These are phyloP conservation scores for Sphaerosporella brunnea DNA, from an alignment of 495 filamentous ascomycete species.

Conservation along the genomic window DNA sequence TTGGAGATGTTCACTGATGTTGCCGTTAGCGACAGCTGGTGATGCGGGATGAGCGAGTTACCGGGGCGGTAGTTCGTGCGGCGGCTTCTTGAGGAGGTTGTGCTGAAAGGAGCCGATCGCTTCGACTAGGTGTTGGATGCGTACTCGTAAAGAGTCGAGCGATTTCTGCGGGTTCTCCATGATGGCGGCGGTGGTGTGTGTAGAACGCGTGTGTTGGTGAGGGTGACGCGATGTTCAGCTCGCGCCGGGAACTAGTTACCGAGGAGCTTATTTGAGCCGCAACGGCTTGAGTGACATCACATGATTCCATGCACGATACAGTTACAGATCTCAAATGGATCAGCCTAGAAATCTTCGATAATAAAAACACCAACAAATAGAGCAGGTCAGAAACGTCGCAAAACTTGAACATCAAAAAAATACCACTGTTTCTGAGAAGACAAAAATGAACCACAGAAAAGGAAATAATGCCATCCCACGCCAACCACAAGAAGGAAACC, in stretches of 20 bases:
- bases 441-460: too few relatives aligned
- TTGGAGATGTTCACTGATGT: slow-evolving; percentile 16
- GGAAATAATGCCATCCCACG: neutral
- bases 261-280: too few relatives aligned
- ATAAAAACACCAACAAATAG: neutral
- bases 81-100: slow-evolving; percentile 32
- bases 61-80: slow-evolving; percentile 44
- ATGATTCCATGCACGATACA: too few relatives aligned
- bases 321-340: neutral
- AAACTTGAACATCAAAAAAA: too few relatives aligned
- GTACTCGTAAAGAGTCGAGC: slow-evolving; percentile 45
- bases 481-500: too few relatives aligned
- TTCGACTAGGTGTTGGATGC: slow-evolving; percentile 40
- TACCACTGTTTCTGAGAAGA: too few relatives aligned
- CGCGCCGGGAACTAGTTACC: too few relatives aligned
- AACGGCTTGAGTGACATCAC: too few relatives aligned
- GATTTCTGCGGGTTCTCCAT: slow-evolving; percentile 30
- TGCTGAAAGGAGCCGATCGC: slow-evolving; percentile 37
- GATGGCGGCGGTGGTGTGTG: neutral
- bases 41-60: slow-evolving; percentile 20
- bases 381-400: too few relatives aligned
- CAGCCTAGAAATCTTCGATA: neutral
- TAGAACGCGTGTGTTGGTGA: neutral
- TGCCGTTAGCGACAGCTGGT: neutral
- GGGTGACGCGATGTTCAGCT: too few relatives aligned